Evolutionary conservation across 345 rosid genomes (phyloP), one percentile per base, ranked within the genome.

Genomic region (Kernera saxatilis): DNA sequence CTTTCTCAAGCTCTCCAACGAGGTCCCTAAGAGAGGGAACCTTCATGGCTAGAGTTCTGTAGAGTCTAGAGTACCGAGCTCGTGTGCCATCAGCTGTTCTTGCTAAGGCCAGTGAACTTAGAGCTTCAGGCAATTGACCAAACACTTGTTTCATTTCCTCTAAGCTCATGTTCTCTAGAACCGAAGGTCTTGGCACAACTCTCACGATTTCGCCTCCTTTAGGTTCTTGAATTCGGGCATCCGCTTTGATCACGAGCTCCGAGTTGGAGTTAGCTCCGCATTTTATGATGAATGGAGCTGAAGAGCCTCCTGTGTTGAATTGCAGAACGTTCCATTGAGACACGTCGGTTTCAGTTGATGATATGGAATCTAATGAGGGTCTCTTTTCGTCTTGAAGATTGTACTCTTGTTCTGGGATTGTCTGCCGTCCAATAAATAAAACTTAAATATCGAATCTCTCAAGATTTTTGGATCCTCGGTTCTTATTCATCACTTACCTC

Each of bases 291-390:
- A 94, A 92, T 3, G 99, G 92, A 36, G 88, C 81, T 17, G 93
- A 82, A 4, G 98, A 80, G 17, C 73, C 74, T 67, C 96, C 98
- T 0, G 98, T 94, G 81, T 94, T 94, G 77, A 94, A 92, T 71
- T 94, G 99, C 69, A 94, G 76, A 32, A 94, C 98, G 7, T 94
- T 94, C 99, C 99, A 94, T 55, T 88, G 96, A 44, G 99, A 84
- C 73, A 94, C 98, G 22, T 87, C 99, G 4, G 87, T 88, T 77
- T 85, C 99, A 1, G 77, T 74, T 48, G 81, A 63, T 13, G 94
- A 68, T 13, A 74, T 82, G 2, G 74, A 73, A 73, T 89, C 96
- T 4, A 76, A 63, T 4, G 90, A 74, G 35, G 79, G 70, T 69
- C 74, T 84, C 17, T 71, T 70, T 69, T 75, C 77, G 26, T 77